Conservation (phyloP, 441 rosid species). For the Gossypium armourianum region DNA sequence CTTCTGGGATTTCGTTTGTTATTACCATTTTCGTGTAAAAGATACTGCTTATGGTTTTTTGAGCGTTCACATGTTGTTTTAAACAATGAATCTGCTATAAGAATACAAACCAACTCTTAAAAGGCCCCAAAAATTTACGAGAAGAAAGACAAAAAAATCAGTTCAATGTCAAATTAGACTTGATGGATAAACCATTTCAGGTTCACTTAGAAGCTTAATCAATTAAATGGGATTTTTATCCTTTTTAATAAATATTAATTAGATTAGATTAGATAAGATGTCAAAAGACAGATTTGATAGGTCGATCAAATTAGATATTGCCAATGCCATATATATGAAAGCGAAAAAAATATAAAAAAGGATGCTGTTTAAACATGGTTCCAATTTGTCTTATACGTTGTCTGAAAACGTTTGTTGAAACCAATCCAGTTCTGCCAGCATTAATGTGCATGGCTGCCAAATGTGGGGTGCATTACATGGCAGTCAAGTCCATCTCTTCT, state of each 20-base stretch:
- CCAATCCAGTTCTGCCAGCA: slow-evolving; percentile 7
- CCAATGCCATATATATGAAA: not conserved
- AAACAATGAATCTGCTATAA: not conserved
- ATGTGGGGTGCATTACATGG: not conserved
- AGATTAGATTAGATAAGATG: slow-evolving; percentile 8
- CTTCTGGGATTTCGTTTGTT: not conserved
- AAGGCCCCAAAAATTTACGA: not conserved
- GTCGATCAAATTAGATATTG: not conserved
- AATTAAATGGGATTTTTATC: not conserved
- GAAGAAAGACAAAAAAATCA: not conserved
- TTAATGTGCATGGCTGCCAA: not conserved
- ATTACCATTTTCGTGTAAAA: not conserved
- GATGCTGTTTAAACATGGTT: not conserved
- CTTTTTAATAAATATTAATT: not conserved
- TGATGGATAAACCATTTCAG: too few species aligned
- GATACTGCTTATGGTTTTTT: not conserved
- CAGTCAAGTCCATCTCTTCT: not conserved
- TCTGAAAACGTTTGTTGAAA: not conserved
- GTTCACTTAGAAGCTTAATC: too few species aligned
- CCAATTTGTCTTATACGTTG: not conserved
- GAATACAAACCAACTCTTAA: not conserved
- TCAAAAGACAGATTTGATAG: not conserved
- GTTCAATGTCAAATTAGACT: not conserved
- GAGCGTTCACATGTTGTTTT: not conserved
- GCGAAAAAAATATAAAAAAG: not conserved